Conservation (phyloP, 2,329 filamentous ascomycete species). For the Cryphonectria radicalis region DNA sequence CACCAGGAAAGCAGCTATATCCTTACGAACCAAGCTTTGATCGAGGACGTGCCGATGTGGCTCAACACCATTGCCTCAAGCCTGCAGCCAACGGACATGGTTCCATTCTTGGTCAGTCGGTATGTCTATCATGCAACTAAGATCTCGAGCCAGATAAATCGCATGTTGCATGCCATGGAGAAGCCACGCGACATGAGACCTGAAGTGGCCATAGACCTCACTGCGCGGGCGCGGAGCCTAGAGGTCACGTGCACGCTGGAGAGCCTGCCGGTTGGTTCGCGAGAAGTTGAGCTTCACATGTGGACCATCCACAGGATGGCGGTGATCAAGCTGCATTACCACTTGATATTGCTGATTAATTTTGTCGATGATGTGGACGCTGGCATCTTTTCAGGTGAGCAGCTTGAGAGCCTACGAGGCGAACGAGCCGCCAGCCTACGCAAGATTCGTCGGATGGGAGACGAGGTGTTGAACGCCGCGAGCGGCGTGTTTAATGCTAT, state of each 20-base stretch:
- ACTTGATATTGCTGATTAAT: constrained; percentile 4
- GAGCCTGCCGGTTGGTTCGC: neutral
- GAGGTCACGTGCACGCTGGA: neutral
- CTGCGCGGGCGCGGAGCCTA: neutral
- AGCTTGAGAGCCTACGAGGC: neutral
- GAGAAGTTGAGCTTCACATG: neutral
- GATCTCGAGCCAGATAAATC: neutral
- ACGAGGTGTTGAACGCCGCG: constrained; percentile 5
- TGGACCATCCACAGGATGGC: constrained; percentile 7
- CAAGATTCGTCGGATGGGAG: neutral
- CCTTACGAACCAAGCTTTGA: neutral
- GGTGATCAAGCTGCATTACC: neutral
- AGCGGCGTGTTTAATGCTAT: neutral
- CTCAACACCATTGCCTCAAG: constrained; percentile 3
- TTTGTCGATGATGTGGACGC: neutral
- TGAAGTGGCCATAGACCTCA: neutral
- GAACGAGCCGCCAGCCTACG: constrained; percentile 1
- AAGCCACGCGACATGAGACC: neutral
- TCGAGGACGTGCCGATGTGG: neutral
- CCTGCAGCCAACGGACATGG: neutral
- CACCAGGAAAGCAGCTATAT: constrained; percentile 3
- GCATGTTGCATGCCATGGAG: neutral
- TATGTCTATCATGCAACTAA: neutral
- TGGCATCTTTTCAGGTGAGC: neutral
- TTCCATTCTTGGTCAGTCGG: neutral